phyloP scores from a whole-genome alignment of 768 basidiomycete genomes.

The Lactarius quietus region DNA sequence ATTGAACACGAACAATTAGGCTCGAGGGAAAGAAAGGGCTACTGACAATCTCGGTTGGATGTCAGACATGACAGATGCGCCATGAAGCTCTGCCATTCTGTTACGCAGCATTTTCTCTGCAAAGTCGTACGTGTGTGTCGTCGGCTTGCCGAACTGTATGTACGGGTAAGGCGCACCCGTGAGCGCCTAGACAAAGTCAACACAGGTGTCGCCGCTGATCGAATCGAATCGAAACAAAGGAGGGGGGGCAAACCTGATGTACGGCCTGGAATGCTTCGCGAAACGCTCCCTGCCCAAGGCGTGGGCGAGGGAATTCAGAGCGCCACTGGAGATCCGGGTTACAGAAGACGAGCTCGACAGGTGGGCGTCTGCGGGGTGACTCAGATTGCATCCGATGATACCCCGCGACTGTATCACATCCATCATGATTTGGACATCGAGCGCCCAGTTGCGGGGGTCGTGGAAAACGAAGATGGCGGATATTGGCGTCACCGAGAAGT shows the following conservation, averaged over 20 bases:
- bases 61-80: constrained; percentile 16
- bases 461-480: constrained; percentile 83
- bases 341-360: constrained; percentile 74
- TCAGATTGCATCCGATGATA: constrained; percentile 49
- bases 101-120: constrained; percentile 61
- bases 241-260: constrained; percentile 38
- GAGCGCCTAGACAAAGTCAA: constrained; percentile 47
- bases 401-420: constrained; percentile 74
- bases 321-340: constrained; percentile 92
- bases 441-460: constrained; percentile 85
- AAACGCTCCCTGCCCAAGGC: constrained; percentile 92
- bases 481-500: constrained; percentile 72
- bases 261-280: constrained; percentile 76
- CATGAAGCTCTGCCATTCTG: constrained; percentile 33
- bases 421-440: constrained; percentile 72
- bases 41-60: constrained; percentile 51
- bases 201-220: constrained; percentile 4
- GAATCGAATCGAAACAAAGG: not conserved
- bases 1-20: constrained; percentile 14
- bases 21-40: constrained; percentile 5
- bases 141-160: constrained; percentile 88
- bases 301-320: constrained; percentile 69
- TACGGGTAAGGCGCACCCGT: constrained; percentile 68
- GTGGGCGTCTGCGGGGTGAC: constrained; percentile 29
- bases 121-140: constrained; percentile 74